These are phyloP conservation scores for Microcyclosporella mali DNA, from an alignment of 2,329 filamentous ascomycete species.

Conservation along the genomic window DNA sequence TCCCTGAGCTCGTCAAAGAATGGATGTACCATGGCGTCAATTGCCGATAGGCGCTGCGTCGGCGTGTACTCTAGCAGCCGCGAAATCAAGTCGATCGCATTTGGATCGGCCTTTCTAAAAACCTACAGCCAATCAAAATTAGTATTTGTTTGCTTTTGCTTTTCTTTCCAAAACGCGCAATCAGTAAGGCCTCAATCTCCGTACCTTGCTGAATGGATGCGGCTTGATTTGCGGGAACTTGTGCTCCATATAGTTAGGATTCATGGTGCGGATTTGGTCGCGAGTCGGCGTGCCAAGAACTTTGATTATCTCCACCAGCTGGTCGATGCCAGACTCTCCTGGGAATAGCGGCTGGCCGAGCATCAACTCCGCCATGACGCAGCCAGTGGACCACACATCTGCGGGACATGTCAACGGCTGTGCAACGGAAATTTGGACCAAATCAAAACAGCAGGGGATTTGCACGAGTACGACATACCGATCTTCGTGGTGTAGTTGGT, in stretches of 20 bases:
- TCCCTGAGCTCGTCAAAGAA: constrained; percentile 98
- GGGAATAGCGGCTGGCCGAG: constrained; percentile 96
- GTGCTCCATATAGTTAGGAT: constrained; percentile 99
- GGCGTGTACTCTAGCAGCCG: constrained; percentile 93
- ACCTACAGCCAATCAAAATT: constrained; percentile 50
- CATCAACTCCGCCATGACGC: constrained; percentile 99
- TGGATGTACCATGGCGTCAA: constrained; percentile 95
- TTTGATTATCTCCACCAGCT: constrained; percentile 99
- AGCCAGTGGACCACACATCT: constrained; percentile 99
- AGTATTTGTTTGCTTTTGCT: constrained; percentile 5
- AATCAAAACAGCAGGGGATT: not conserved
- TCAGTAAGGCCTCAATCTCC: constrained; percentile 7
- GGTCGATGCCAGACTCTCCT: constrained; percentile 96
- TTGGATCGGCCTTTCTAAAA: constrained; percentile 89
- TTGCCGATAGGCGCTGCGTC: constrained; percentile 84
- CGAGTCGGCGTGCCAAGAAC: constrained; percentile 92
- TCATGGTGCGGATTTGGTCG: constrained; percentile 99
- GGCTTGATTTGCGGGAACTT: constrained; percentile 99
- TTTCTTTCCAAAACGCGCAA: too few relatives aligned
- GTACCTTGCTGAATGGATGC: constrained; percentile 91
- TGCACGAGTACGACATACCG: constrained; percentile 56
- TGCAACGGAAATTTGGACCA: constrained; percentile 1
- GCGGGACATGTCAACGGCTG: constrained; percentile 13
- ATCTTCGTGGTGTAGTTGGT: constrained; percentile 99
- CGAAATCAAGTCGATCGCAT: constrained; percentile 91